Evolutionary conservation across 306 rosid genomes (phyloP).

Genomic region (Rosa persica): DNA sequence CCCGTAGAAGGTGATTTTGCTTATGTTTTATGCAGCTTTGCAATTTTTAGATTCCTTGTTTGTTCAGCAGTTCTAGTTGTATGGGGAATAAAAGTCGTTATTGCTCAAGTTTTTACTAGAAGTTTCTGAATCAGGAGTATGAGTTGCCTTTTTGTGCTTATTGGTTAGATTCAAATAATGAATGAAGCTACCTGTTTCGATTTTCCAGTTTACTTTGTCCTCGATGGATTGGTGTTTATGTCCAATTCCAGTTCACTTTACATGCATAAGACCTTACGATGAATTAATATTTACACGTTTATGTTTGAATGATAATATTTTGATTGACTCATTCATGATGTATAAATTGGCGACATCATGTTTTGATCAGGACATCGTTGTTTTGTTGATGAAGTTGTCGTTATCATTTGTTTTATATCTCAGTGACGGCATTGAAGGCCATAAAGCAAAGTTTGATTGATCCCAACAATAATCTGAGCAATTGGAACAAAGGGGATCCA

Average conservation of each 20-base stretch:
- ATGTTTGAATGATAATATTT: not conserved
- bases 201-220: not conserved
- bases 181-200: not conserved
- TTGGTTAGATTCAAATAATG: not conserved
- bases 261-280: not conserved
- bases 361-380: not conserved
- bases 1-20: conserved; percentile 58
- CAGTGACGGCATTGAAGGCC: conserved; percentile 70
- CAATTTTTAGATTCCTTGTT: conserved; percentile 6
- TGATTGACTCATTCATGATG: not conserved
- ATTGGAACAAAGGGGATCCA: conserved; percentile 81
- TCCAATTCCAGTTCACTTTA: not conserved
- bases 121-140: not conserved
- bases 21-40: conserved; percentile 16
- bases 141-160: not conserved
- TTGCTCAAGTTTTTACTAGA: not conserved
- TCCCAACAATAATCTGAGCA: conserved; percentile 68
- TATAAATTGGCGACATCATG: not conserved
- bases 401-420: conserved; percentile 32
- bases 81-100: not conserved
- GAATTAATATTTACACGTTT: not conserved
- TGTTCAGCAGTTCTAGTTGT: conserved; percentile 16
- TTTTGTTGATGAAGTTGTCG: conserved; percentile 18
- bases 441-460: conserved; percentile 61
- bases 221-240: not conserved